These are phyloP conservation scores for Gremmenia infestans DNA, from an alignment of 2,329 filamentous ascomycete genomes.

Conservation along the genomic window DNA sequence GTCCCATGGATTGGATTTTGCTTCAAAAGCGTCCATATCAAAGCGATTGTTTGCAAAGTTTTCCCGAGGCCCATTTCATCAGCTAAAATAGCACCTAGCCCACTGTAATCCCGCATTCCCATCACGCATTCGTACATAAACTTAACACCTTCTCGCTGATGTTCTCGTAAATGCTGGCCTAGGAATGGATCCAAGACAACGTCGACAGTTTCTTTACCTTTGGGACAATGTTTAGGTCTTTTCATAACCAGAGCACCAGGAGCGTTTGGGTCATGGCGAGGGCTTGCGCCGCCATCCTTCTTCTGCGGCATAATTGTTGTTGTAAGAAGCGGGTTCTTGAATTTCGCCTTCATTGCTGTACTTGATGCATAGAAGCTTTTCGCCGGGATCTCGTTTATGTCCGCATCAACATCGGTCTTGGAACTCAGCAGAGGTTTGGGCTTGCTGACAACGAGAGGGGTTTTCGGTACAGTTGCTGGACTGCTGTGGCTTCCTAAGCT, in stretches of 20 bases:
- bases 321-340: slow-evolving; percentile 57
- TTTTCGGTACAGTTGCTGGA: slow-evolving; percentile 8
- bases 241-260: slow-evolving; percentile 63
- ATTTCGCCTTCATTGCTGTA: slow-evolving; percentile 40
- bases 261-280: slow-evolving; percentile 60
- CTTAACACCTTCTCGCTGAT: slow-evolving; percentile 64
- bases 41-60: slow-evolving; percentile 65
- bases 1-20: slow-evolving; percentile 61
- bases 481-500: slow-evolving; percentile 8
- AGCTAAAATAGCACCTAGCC: slow-evolving; percentile 65
- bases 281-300: slow-evolving; percentile 43
- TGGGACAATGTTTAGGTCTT: slow-evolving; percentile 48
- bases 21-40: slow-evolving; percentile 68
- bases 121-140: slow-evolving; percentile 74
- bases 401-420: slow-evolving; percentile 15
- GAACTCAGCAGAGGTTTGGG: neutral
- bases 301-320: slow-evolving; percentile 45
- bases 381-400: slow-evolving; percentile 32
- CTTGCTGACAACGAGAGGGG: slow-evolving; percentile 6
- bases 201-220: slow-evolving; percentile 63
- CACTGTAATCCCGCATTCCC: slow-evolving; percentile 62
- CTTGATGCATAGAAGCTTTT: slow-evolving; percentile 36
- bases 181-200: slow-evolving; percentile 68
- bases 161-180: slow-evolving; percentile 55
- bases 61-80: slow-evolving; percentile 76